Conservation (phyloP, 2,329 filamentous ascomycete genomes). For the Epichloe typhina region DNA sequence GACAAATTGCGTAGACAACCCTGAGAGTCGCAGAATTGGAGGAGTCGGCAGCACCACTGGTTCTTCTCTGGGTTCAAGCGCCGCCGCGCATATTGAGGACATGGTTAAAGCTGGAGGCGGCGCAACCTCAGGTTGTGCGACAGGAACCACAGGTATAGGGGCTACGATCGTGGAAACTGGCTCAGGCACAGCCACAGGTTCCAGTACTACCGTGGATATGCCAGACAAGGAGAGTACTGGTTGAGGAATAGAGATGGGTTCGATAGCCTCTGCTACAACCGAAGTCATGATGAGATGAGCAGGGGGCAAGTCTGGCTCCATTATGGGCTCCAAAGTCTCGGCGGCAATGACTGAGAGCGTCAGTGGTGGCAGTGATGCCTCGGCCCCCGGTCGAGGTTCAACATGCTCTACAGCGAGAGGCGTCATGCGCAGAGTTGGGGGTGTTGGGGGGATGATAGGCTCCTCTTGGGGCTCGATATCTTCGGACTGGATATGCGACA, state of each 20-base stretch:
- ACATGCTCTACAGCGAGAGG: conserved; percentile 16
- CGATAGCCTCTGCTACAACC: conserved; percentile 18
- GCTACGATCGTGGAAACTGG: background rate
- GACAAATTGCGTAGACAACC: conserved; percentile 22
- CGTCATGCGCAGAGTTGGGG: conserved; percentile 18
- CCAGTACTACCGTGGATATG: conserved; percentile 14
- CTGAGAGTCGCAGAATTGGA: conserved; percentile 20
- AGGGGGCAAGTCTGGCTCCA: conserved; percentile 9
- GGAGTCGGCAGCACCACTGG: conserved; percentile 10
- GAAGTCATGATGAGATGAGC: conserved; percentile 17
- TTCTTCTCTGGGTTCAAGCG: conserved; percentile 23
- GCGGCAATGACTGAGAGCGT: conserved; percentile 19
- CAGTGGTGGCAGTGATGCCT: conserved; percentile 11
- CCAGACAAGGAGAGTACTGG: conserved; percentile 12
- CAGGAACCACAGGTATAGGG: conserved; percentile 1
- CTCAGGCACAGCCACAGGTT: conserved; percentile 16
- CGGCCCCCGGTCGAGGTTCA: conserved; percentile 17
- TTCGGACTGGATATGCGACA: conserved; percentile 33
- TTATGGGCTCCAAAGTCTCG: conserved; percentile 22
- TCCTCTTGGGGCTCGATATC: conserved; percentile 30
- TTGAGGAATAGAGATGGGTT: conserved; percentile 7
- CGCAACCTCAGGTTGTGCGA: background rate
- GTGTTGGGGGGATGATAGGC: conserved; percentile 15
- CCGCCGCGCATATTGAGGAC: conserved; percentile 17
- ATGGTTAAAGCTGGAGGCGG: conserved; percentile 13